phyloP scores from a whole-genome alignment of 1,139 yeast genomes.

The Kurtzmaniella quercitrusa region DNA sequence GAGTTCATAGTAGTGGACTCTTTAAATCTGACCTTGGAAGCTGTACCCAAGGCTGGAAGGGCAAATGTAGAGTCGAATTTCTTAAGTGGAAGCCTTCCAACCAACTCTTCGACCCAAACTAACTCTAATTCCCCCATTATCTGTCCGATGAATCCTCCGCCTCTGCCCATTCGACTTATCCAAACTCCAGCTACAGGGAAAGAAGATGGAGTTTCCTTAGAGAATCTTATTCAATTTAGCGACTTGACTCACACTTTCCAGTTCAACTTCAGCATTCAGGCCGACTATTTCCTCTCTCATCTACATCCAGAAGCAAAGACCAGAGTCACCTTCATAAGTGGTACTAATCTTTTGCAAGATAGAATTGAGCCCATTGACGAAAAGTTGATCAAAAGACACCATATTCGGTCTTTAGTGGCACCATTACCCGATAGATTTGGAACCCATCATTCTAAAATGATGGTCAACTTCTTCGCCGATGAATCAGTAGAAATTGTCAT shows the following conservation, averaged over 20 bases:
- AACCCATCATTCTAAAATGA: constrained; percentile 66
- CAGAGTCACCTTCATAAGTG: constrained; percentile 30
- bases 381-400: constrained; percentile 15
- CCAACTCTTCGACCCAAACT: too few species aligned
- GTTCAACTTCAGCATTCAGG: constrained; percentile 46
- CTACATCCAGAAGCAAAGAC: constrained; percentile 22
- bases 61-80: too few species aligned
- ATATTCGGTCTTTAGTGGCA: constrained; percentile 28
- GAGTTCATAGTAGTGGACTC: neutral
- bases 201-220: constrained; percentile 15
- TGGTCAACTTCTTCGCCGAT: constrained; percentile 50
- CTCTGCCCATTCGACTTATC: neutral
- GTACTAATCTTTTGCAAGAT: constrained; percentile 17
- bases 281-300: constrained; percentile 31
- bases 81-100: too few species aligned
- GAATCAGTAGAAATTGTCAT: constrained; percentile 46
- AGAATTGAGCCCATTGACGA: constrained; percentile 11
- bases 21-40: neutral
- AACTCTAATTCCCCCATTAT: neutral
- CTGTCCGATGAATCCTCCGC: neutral
- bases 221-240: constrained; percentile 26
- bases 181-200: neutral
- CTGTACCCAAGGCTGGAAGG: neutral
- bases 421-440: constrained; percentile 32
- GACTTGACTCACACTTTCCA: constrained; percentile 39